A percentile compares a stretch with the other conserved stretches of the same genome.
Conservation (phyloP, 2,329 filamentous ascomycete genomes). For the Xylaria sp. region DNA sequence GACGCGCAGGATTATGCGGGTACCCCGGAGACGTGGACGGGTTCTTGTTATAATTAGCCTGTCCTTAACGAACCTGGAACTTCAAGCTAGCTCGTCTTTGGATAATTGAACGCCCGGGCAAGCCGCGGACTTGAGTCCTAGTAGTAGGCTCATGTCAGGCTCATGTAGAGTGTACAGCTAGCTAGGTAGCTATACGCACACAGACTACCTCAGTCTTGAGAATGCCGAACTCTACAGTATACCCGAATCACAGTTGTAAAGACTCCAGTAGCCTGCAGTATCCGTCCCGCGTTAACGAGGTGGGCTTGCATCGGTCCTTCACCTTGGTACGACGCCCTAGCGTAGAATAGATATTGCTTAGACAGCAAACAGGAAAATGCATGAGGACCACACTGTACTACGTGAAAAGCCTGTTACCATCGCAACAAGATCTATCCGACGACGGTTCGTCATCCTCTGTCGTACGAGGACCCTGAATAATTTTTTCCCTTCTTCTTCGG, state of each 20-base stretch:
- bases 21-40: slow-evolving; percentile 21
- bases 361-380: slow-evolving; percentile 15
- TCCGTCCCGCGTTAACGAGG: background rate
- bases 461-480: slow-evolving; percentile 1
- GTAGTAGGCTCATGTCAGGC: background rate
- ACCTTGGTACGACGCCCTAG: slow-evolving; percentile 4
- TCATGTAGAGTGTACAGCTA: slow-evolving; percentile 12
- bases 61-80: slow-evolving; percentile 20
- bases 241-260: background rate
- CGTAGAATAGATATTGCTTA: background rate
- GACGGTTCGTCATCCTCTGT: slow-evolving; percentile 7
- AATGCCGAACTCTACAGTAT: background rate
- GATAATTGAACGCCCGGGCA: slow-evolving; percentile 23
- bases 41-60: slow-evolving; percentile 33
- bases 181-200: slow-evolving; percentile 1
- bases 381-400: slow-evolving; percentile 13
- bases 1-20: slow-evolving; percentile 36
- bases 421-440: slow-evolving; percentile 19
- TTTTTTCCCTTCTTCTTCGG: slow-evolving; percentile 4
- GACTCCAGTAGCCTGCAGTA: background rate
- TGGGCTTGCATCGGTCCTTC: slow-evolving; percentile 19
- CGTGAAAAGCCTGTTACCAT: slow-evolving; percentile 10
- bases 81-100: slow-evolving; percentile 17
- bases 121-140: slow-evolving; percentile 15
- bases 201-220: background rate